Conservation (phyloP, 179 eudicot genomes). For the Sideroxylon spinosum region DNA sequence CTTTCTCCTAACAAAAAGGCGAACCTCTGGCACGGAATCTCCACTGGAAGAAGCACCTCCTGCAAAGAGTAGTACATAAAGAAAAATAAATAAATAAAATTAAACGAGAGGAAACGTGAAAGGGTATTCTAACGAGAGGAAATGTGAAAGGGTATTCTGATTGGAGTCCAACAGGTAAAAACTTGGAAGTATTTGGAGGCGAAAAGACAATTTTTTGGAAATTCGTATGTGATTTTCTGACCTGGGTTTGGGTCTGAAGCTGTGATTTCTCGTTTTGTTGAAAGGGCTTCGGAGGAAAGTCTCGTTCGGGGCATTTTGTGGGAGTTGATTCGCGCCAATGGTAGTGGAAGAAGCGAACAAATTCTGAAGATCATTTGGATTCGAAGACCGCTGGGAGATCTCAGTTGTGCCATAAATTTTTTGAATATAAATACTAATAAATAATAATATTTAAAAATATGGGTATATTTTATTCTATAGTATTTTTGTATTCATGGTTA, state of each 20-base stretch:
- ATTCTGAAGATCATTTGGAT: not conserved
- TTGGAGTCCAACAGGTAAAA: not conserved
- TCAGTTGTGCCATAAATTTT: too few relatives aligned
- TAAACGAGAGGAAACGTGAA: not conserved
- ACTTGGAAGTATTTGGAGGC: not conserved
- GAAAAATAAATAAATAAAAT: not conserved
- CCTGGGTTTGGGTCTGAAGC: slow-evolving; percentile 13
- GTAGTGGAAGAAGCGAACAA: slow-evolving; percentile 10
- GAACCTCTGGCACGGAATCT: slow-evolving; percentile 22
- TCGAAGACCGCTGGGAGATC: not conserved
- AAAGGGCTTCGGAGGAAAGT: slow-evolving; percentile 12
- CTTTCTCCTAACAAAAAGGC: slow-evolving; percentile 47
- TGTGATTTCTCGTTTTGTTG: slow-evolving; percentile 11
- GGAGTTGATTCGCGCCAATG: slow-evolving; percentile 13
- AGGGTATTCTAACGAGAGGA: not conserved
- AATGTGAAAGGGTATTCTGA: not conserved
- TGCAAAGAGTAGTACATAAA: not conserved
- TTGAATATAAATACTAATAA: too few relatives aligned
- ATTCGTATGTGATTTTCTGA: not conserved
- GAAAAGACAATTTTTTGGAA: not conserved
- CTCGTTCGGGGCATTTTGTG: slow-evolving; percentile 11
- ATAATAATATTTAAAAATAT: too few relatives aligned
- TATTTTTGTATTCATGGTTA: too few relatives aligned
- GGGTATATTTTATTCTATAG: too few relatives aligned
- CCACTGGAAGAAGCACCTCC: slow-evolving; percentile 13